Evolutionary conservation across 2,329 filamentous ascomycete species (phyloP), one percentile per base, ranked within the genome.

Genomic region (Phoma herbarum): DNA sequence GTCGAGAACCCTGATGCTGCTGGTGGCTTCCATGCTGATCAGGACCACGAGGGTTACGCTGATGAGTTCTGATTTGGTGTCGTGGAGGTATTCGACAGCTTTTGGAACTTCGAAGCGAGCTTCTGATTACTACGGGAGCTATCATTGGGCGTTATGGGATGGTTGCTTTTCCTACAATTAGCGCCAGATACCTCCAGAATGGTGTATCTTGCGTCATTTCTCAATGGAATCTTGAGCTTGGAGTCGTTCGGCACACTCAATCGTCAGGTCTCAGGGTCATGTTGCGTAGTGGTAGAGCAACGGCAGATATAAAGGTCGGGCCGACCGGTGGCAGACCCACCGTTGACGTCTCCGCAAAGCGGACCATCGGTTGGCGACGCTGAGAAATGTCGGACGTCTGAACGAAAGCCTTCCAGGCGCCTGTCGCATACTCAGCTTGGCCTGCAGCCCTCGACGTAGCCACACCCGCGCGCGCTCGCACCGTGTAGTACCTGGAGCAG

Each of bases 11-110:
- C 70, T 1, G 68, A 71, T 23, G 53, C 64, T 28, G 50, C 59
- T 4, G 70, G 69, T n/a, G 69, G 73, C n/a, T 74, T 74, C 58
- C 26, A 61, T 22, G 72, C 73, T 9, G 71, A 75, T 39, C 31
- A 37, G 1, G 73, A 75, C 43, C 63, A 77, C 31, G 75, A 78
- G 61, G 70, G 68, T 2, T 75, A 67, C 52, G 68, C 66, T 4
- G 70, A 76, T 22, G 73, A 75, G 20, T 33, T 65, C 6, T 74
- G 53, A 52, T 46, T 23, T 12, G 31, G 9, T 12, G 4, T 6
- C 39, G 35, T 39, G 29, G 42, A 22, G 54, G 42, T 3, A 52
- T 42, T 52, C 25, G 33, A 43, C 12, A 7, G 11, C 16, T 35
- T n/a, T 18, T 35, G 31, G 16, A 4, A 23, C n/a, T 14, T 10